Evolutionary conservation across 2,329 filamentous ascomycete genomes (phyloP).

Genomic region (Gnomoniopsis smithogilvyi): DNA sequence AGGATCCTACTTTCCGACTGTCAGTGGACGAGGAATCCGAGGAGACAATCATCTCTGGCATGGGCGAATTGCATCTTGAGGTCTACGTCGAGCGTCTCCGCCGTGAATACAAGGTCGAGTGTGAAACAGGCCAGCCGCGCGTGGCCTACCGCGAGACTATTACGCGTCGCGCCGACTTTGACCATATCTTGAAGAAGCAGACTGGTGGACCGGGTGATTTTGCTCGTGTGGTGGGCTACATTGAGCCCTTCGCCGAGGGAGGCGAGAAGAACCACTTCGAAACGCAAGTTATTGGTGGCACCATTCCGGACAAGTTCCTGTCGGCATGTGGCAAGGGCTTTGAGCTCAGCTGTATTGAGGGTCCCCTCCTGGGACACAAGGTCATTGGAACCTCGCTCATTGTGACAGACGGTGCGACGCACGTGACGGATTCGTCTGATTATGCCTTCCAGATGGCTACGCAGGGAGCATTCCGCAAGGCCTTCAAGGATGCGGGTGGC

Average conservation of each 20-base stretch:
- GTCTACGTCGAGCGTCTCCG: constrained; percentile 97
- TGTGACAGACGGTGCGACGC: constrained; percentile 92
- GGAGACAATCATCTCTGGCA: constrained; percentile 96
- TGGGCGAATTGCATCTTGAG: constrained; percentile 95
- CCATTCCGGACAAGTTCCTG: constrained; percentile 93
- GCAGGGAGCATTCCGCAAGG: constrained; percentile 94
- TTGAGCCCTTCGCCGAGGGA: constrained; percentile 75
- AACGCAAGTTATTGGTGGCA: constrained; percentile 81
- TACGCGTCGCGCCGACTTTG: constrained; percentile 74
- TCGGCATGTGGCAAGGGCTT: constrained; percentile 96
- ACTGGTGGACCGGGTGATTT: constrained; percentile 94
- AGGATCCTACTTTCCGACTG: constrained; percentile 96
- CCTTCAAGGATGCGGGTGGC: constrained; percentile 77
- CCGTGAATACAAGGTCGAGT: constrained; percentile 95
- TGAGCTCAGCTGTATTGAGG: constrained; percentile 75
- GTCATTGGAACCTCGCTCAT: constrained; percentile 90
- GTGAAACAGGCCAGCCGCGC: constrained; percentile 91
- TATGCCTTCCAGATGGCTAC: constrained; percentile 93
- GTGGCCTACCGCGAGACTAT: constrained; percentile 97
- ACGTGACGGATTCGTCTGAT: constrained; percentile 97
- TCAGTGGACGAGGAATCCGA: constrained; percentile 88
- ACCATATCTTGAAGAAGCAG: constrained; percentile 93
- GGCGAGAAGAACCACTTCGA: constrained; percentile 79
- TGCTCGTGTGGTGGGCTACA: constrained; percentile 84
- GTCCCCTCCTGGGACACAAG: constrained; percentile 87